Percentiles rank a stretch among this genome's conserved stretches.
Evolutionary conservation across 163 green algal species (phyloP).

Genomic region (Botryococcus braunii): DNA sequence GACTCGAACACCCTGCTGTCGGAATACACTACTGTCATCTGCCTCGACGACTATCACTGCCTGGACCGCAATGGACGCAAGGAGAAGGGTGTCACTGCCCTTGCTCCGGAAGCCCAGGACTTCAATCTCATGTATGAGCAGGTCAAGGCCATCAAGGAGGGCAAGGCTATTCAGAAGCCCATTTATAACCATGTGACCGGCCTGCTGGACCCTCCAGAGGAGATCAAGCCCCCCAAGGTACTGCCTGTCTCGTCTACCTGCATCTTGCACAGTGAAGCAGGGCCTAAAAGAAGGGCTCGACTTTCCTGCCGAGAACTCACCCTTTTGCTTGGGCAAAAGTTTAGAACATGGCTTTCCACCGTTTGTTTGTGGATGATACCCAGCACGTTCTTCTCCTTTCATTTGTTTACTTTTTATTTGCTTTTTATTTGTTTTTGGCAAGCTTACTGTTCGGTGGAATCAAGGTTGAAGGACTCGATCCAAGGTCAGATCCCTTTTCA

Average conservation of each 20-base stretch:
- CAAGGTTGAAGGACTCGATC: too few species aligned
- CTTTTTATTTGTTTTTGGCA: too few species aligned
- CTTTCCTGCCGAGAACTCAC: too few species aligned
- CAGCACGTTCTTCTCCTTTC: too few species aligned
- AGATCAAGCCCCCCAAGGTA: conserved; percentile 68
- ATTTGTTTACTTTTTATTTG: too few species aligned
- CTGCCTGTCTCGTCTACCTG: conserved; percentile 4
- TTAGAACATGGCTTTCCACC: too few species aligned
- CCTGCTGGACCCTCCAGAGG: conserved; percentile 57
- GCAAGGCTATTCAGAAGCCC: conserved; percentile 93
- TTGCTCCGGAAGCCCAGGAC: conserved; percentile 90
- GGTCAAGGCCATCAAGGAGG: conserved; percentile 93
- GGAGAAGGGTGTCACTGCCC: conserved; percentile 77
- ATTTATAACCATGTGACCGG: conserved; percentile 99
- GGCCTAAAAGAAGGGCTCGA: background rate
- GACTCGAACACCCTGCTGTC: conserved; percentile 97
- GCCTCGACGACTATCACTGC: conserved; percentile 97
- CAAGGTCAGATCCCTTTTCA: too few species aligned
- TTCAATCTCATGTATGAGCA: conserved; percentile 99
- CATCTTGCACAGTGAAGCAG: conserved; percentile 8
- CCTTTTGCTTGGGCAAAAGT: too few species aligned
- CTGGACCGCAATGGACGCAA: conserved; percentile 84
- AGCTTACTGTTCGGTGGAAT: too few species aligned
- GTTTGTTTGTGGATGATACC: too few species aligned
- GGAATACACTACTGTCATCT: conserved; percentile 98